A percentile compares a stretch with the other conserved stretches of the same genome.
Conservation (phyloP, 1,284 basidiomycete species). For the Tremellales sp. region DNA sequence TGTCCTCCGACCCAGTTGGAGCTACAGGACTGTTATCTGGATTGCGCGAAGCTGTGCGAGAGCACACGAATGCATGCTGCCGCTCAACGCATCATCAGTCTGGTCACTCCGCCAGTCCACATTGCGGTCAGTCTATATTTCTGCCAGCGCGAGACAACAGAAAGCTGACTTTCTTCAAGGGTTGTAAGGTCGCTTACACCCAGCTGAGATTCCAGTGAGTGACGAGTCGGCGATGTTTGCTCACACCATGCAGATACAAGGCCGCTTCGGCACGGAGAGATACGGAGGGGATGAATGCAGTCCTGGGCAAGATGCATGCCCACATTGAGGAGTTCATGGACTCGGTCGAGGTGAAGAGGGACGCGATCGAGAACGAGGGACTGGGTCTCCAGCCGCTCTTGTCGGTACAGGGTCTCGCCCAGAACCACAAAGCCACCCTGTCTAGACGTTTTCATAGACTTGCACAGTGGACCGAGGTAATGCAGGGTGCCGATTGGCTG, state of each 20-base stretch:
- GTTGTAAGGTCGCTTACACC: slow-evolving; percentile 39
- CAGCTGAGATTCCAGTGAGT: slow-evolving; percentile 35
- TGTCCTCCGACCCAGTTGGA: slow-evolving; percentile 24
- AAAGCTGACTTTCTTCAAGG: slow-evolving; percentile 22
- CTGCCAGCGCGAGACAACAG: background rate
- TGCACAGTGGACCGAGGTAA: slow-evolving; percentile 33
- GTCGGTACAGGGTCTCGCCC: background rate
- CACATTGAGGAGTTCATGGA: slow-evolving; percentile 24
- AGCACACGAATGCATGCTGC: slow-evolving; percentile 31
- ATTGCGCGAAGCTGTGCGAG: slow-evolving; percentile 41
- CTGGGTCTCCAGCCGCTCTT: slow-evolving; percentile 25
- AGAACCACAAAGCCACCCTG: slow-evolving; percentile 13
- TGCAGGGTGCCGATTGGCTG: slow-evolving; percentile 31
- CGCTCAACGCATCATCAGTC: slow-evolving; percentile 26
- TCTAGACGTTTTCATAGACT: slow-evolving; percentile 33
- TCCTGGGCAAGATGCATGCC: slow-evolving; percentile 18
- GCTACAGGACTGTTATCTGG: slow-evolving; percentile 35
- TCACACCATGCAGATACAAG: slow-evolving; percentile 11
- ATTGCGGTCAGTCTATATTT: slow-evolving; percentile 23
- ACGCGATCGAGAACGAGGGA: slow-evolving; percentile 17
- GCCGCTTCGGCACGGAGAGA: slow-evolving; percentile 3
- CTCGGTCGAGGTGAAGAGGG: slow-evolving; percentile 15
- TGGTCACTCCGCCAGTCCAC: slow-evolving; percentile 18
- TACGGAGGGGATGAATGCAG: slow-evolving; percentile 6
- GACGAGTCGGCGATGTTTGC: slow-evolving; percentile 5